Evolutionary conservation across 768 basidiomycete species (phyloP).

Genomic region (Russula brevipes): DNA sequence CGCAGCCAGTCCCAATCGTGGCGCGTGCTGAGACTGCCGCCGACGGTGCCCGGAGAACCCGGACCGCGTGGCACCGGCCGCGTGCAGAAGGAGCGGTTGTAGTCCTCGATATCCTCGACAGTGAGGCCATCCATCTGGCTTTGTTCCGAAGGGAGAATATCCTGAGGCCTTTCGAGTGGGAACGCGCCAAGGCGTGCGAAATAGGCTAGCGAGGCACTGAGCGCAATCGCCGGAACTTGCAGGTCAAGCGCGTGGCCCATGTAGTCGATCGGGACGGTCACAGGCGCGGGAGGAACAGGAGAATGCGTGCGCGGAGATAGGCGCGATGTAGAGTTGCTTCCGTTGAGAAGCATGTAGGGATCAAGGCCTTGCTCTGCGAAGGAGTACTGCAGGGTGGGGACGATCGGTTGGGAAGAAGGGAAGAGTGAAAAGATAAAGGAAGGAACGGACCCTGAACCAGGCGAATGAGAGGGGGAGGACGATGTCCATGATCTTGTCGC

Average conservation of each 20-base stretch:
- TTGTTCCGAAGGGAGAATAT: background rate
- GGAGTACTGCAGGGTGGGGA: conserved; percentile 16
- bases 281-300: conserved; percentile 3
- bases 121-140: background rate
- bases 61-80: conserved; percentile 10
- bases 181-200: conserved; percentile 19
- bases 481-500: conserved; percentile 12
- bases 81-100: conserved; percentile 11
- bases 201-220: conserved; percentile 20
- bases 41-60: background rate
- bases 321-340: background rate
- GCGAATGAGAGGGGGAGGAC: conserved; percentile 16
- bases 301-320: background rate
- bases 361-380: conserved; percentile 20
- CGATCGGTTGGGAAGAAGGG: conserved; percentile 8
- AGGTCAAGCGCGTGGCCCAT: conserved; percentile 12
- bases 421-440: background rate
- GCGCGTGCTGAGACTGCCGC: background rate
- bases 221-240: conserved; percentile 16
- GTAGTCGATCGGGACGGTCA: conserved; percentile 8
- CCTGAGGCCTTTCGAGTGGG: background rate
- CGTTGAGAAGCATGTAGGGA: conserved; percentile 5
- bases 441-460: conserved; percentile 22
- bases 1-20: conserved; percentile 18
- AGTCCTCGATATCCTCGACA: conserved; percentile 16